Evolutionary conservation across 805 yeast species (phyloP).

Genomic region (Vanderwaltozyma polyspora): DNA sequence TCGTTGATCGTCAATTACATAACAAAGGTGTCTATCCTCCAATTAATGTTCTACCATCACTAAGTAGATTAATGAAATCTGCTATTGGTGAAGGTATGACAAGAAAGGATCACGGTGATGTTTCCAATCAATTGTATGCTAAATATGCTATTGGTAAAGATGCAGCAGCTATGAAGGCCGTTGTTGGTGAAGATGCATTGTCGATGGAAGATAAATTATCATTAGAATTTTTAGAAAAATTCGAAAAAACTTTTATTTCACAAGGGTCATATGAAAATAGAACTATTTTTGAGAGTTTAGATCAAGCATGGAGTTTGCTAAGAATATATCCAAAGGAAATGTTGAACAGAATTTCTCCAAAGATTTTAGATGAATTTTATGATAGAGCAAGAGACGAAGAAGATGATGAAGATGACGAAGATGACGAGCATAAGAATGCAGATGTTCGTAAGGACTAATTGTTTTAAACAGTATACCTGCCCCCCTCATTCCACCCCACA

Average conservation of each 20-base stretch:
- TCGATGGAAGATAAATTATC: conserved; percentile 96
- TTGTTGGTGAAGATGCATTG: conserved; percentile 98
- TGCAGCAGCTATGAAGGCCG: conserved; percentile 99
- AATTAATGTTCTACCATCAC: conserved; percentile 92
- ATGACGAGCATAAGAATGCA: conserved; percentile 16
- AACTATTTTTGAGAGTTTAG: conserved; percentile 87
- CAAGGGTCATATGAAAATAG: conserved; percentile 98
- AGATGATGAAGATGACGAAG: conserved; percentile 37
- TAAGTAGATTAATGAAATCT: conserved; percentile 96
- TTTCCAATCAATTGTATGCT: conserved; percentile 96
- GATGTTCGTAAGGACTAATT: no score
- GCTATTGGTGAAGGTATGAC: conserved; percentile 99
- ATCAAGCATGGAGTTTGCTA: conserved; percentile 94
- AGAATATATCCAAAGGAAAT: conserved; percentile 98
- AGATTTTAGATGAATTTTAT: conserved; percentile 89
- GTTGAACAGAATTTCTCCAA: conserved; percentile 97
- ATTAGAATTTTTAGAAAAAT: conserved; percentile 93
- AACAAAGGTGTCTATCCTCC: conserved; percentile 99
- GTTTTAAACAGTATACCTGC: background rate
- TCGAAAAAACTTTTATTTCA: conserved; percentile 86
- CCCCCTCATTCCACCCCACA: background rate
- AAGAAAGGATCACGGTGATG: conserved; percentile 98
- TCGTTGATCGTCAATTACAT: conserved; percentile 88
- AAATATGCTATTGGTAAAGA: conserved; percentile 99
- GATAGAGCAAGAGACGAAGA: conserved; percentile 73